A percentile compares a stretch with the other conserved stretches of the same genome.
phyloP scores from a whole-genome alignment of 768 basidiomycete genomes.

The Suillus clintonianus region DNA sequence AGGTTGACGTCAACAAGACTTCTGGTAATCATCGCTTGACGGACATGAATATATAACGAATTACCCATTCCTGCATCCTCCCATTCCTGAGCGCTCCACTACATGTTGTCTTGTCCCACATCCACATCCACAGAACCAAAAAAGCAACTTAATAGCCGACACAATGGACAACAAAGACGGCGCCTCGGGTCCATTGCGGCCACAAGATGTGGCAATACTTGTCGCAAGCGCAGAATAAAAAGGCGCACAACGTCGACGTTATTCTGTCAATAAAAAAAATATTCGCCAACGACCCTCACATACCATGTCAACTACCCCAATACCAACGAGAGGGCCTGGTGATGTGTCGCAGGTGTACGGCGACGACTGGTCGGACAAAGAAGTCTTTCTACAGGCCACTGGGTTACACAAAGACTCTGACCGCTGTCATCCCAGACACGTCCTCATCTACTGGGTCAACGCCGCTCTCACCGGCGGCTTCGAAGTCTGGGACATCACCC shows the following conservation, averaged over 20 bases:
- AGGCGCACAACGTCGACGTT: neutral
- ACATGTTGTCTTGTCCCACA: neutral
- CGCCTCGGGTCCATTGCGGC: neutral
- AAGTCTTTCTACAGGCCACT: conserved; percentile 23
- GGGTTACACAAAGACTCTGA: neutral
- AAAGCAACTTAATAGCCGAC: neutral
- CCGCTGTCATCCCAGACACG: conserved; percentile 5
- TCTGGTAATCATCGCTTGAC: neutral
- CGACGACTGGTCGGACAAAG: conserved; percentile 27
- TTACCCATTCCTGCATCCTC: neutral
- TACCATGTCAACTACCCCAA: neutral
- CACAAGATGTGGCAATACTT: neutral
- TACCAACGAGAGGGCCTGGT: neutral
- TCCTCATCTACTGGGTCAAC: conserved; percentile 30
- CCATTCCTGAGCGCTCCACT: neutral
- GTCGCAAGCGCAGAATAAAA: neutral
- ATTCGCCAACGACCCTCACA: too few species aligned
- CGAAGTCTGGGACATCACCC: conserved; percentile 30
- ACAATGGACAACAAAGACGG: neutral
- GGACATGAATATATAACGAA: neutral
- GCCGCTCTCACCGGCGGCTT: conserved; percentile 19
- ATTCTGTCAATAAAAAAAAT: neutral
- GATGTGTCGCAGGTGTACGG: neutral
- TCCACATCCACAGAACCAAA: neutral
- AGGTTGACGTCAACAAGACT: neutral